Conservation (phyloP, 345 rosid species). For the Punica granatum region DNA sequence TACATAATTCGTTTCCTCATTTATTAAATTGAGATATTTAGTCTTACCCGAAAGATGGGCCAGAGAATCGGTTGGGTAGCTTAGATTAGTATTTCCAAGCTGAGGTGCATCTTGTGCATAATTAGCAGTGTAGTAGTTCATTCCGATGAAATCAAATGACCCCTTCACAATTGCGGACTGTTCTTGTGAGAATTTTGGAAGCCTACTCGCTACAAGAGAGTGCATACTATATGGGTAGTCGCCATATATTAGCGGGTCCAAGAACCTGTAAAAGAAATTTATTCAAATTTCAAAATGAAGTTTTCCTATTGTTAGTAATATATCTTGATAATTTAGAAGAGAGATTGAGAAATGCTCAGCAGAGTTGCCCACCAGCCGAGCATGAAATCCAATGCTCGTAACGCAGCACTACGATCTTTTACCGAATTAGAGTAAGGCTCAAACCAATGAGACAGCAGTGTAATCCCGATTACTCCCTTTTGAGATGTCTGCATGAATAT, state of each 20-base stretch:
- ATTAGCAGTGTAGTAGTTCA: conserved; percentile 32
- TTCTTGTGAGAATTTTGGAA: conserved; percentile 26
- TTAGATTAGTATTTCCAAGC: not conserved
- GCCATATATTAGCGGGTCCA: conserved; percentile 31
- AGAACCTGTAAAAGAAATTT: conserved; percentile 19
- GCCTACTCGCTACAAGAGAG: conserved; percentile 19
- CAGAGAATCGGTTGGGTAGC: conserved; percentile 20
- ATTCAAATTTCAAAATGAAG: too few relatives aligned
- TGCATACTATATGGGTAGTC: conserved; percentile 31
- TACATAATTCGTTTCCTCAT: not conserved
- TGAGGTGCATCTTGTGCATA: conserved; percentile 17
- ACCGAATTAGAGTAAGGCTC: conserved; percentile 24
- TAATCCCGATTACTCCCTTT: conserved; percentile 40
- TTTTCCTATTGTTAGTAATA: too few relatives aligned
- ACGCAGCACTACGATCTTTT: conserved; percentile 23
- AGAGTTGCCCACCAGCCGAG: not conserved
- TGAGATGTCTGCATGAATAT: conserved; percentile 24
- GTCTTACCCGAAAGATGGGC: conserved; percentile 14
- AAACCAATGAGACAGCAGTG: conserved; percentile 30
- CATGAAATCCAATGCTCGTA: conserved; percentile 29
- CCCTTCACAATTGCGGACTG: conserved; percentile 21
- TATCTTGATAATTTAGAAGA: not conserved
- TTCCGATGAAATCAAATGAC: conserved; percentile 31
- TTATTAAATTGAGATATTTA: not conserved
- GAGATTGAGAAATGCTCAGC: not conserved